Conservation (phyloP, 768 basidiomycete genomes). For the Auricularia heimuer region DNA sequence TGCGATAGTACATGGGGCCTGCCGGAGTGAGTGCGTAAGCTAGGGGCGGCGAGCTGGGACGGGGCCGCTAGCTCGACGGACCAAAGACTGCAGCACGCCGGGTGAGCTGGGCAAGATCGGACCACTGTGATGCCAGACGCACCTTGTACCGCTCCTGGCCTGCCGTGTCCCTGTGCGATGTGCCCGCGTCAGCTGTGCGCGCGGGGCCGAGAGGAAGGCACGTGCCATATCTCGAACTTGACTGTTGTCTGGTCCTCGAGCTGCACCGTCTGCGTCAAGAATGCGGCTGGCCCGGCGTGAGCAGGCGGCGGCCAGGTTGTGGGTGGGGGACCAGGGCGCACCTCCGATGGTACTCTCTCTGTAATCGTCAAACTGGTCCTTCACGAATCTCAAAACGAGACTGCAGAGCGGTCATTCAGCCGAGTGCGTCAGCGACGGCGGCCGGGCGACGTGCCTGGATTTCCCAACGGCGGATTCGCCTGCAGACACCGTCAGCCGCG, state of each 20-base stretch:
- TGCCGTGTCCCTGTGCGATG: conserved; percentile 73
- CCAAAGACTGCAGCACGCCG: conserved; percentile 30
- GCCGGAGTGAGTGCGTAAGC: not conserved
- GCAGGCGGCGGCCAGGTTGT: not conserved
- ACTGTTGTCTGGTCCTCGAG: conserved; percentile 83
- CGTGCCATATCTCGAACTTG: conserved; percentile 97
- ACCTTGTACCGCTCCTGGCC: conserved; percentile 94
- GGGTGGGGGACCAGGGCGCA: conserved; percentile 17
- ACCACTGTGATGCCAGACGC: conserved; percentile 14
- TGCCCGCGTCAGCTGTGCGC: too few species aligned
- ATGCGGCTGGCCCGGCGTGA: conserved; percentile 56
- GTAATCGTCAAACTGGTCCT: conserved; percentile 93
- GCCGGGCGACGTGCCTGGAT: conserved; percentile 51
- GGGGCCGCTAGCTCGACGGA: conserved; percentile 21
- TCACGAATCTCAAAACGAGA: conserved; percentile 91
- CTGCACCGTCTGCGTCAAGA: conserved; percentile 94
- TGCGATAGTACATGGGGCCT: conserved; percentile 96
- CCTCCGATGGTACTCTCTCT: conserved; percentile 92
- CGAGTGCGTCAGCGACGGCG: not conserved
- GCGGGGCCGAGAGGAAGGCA: conserved; percentile 4
- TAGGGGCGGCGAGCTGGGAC: not conserved
- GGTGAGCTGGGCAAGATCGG: not conserved
- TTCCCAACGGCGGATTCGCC: conserved; percentile 98
- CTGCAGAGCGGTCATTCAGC: conserved; percentile 27
- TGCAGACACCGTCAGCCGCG: conserved; percentile 21